Evolutionary conservation across 768 basidiomycete species (phyloP), one percentile per base, ranked within the genome.

Genomic region (Russula dissimulans): DNA sequence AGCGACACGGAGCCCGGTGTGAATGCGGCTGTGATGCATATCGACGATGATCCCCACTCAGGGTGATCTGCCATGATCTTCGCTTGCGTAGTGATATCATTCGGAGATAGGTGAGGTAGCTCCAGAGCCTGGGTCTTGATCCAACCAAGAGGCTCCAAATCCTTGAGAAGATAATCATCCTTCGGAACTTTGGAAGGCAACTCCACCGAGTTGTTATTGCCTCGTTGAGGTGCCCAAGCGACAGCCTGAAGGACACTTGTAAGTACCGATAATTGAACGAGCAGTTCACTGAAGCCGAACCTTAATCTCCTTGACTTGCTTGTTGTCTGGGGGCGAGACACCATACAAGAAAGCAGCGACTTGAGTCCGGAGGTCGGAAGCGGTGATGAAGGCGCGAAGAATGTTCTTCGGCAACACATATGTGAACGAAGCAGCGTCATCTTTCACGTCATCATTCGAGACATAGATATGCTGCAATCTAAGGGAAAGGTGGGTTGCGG

Each of bases 391-490:
- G 3, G 93, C 88, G 49, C 91, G 87, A 36, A 99, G 78, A 55
- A 98, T 81, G 72, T 99, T 99, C 81, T 99, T 99, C 32, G 97
- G 95, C 54, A 99, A 78, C 56, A 99, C 93, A 68, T 91, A 98
- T 42, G 97, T 99, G 73, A 82, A 93, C 8, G 91, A 91, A 26
- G 87, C 85, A 5, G 95, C 93, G 68, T 98, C 97, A 69, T 99
- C 97, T 73, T 95, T 95, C 69, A 99, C 95, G 69, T 99, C 95
- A 68, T 99, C 97, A 69, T 97, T 99, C 44, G 94, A 95, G 36
- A 99, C 97, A 72, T 97, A 98, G 73, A 98, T 97, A 71, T 99
- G 95, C 71, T 98, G 95, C 61, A 98, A 79, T 69, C 97, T 92
- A 62, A 99, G 85, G 4, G 95, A 85, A 48, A 99, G 81, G 73